These are phyloP conservation scores for Boletus edulis DNA, from an alignment of 768 basidiomycete genomes.

Conservation along the genomic window DNA sequence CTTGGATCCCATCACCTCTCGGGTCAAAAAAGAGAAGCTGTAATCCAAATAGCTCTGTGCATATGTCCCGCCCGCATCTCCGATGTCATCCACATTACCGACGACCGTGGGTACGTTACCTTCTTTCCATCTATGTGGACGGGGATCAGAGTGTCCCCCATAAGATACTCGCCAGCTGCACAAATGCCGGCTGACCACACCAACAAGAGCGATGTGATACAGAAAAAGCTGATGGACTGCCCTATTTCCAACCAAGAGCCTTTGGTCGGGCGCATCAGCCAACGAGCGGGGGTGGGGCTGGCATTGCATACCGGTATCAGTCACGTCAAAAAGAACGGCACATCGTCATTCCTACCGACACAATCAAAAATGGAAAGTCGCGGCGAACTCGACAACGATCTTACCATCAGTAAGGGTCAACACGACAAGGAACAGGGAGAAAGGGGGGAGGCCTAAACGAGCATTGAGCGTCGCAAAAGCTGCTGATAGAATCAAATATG, in stretches of 20 bases:
- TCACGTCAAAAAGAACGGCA: slow-evolving; percentile 82
- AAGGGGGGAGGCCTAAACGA: slow-evolving; percentile 66
- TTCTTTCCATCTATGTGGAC: slow-evolving; percentile 16
- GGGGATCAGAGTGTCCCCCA: slow-evolving; percentile 40
- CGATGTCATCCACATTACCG: slow-evolving; percentile 11
- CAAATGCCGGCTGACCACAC: slow-evolving; percentile 80
- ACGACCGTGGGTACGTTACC: slow-evolving; percentile 24
- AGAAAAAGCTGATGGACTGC: slow-evolving; percentile 85
- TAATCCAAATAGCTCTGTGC: neutral
- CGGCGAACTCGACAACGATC: slow-evolving; percentile 1
- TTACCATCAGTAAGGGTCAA: slow-evolving; percentile 46
- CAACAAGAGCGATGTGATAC: slow-evolving; percentile 74
- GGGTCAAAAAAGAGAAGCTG: neutral
- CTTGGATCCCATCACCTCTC: slow-evolving; percentile 1
- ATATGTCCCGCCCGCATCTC: slow-evolving; percentile 1
- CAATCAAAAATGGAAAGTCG: slow-evolving; percentile 2
- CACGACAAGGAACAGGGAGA: slow-evolving; percentile 77
- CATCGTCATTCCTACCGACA: slow-evolving; percentile 66
- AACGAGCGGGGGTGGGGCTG: neutral
- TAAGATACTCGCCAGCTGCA: slow-evolving; percentile 66
- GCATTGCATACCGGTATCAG: slow-evolving; percentile 59
- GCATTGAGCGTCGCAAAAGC: slow-evolving; percentile 68
- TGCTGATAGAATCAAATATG: slow-evolving; percentile 74
- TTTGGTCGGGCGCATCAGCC: slow-evolving; percentile 19
- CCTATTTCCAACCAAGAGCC: slow-evolving; percentile 91